phyloP scores from a whole-genome alignment of 306 rosid genomes.

The Rubus parviflorus region DNA sequence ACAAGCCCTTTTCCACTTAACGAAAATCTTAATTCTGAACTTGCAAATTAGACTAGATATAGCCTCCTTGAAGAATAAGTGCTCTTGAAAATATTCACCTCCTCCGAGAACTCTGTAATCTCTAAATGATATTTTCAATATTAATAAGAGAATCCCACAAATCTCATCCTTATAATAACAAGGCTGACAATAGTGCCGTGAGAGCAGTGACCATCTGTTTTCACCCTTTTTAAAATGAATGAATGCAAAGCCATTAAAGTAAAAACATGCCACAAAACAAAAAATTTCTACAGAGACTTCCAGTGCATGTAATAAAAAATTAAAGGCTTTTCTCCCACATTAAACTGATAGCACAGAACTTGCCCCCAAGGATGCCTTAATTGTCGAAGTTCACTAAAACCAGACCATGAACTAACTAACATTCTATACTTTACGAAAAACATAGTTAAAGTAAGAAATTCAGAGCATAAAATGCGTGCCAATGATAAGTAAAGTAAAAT shows the following conservation, averaged over 20 bases:
- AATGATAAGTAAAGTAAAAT: not conserved
- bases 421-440: not conserved
- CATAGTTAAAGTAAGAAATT: not conserved
- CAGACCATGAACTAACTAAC: not conserved
- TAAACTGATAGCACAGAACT: not conserved
- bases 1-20: not conserved
- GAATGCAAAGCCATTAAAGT: not conserved
- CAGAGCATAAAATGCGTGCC: not conserved
- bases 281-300: not conserved
- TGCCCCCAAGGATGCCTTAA: not conserved
- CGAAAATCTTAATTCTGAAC: not conserved
- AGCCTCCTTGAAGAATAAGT: not conserved
- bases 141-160: not conserved
- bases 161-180: too few species aligned
- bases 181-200: too few species aligned
- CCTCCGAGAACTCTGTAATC: not conserved
- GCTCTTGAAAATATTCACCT: not conserved
- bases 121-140: not conserved
- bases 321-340: not conserved
- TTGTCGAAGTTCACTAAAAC: not conserved
- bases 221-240: too few species aligned
- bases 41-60: not conserved
- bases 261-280: not conserved
- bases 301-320: not conserved
- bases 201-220: too few species aligned